Conservation (phyloP, 2,329 filamentous ascomycete species). For the Penicillium brasilianum region DNA sequence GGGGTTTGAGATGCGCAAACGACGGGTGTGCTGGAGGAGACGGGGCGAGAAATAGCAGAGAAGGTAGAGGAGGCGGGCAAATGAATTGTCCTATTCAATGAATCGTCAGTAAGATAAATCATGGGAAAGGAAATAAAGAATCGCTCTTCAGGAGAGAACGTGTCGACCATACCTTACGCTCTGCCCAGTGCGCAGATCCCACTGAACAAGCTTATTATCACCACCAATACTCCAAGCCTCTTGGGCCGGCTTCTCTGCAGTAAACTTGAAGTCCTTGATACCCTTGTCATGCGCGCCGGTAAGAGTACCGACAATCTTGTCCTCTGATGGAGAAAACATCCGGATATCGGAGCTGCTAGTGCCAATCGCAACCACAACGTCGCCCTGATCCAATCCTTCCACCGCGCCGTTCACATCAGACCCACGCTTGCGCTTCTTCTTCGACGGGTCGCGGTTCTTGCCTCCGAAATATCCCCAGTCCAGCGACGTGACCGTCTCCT, state of each 20-base stretch:
- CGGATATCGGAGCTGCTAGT: conserved; percentile 56
- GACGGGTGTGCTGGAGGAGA: conserved; percentile 48
- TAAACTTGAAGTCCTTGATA: conserved; percentile 58
- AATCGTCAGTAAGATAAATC: conserved; percentile 22
- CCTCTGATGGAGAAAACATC: conserved; percentile 56
- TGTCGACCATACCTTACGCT: conserved; percentile 47
- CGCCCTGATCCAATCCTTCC: conserved; percentile 43
- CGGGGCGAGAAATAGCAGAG: conserved; percentile 48
- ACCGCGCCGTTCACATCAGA: conserved; percentile 47
- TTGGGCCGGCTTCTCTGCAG: conserved; percentile 41
- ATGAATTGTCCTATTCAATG: conserved; percentile 46
- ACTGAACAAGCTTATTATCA: conserved; percentile 59
- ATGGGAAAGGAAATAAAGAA: conserved; percentile 10
- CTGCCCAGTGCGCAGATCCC: conserved; percentile 54
- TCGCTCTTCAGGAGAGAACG: background rate
- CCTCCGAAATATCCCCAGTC: conserved; percentile 56
- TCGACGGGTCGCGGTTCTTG: conserved; percentile 46
- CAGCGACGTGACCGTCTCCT: conserved; percentile 54
- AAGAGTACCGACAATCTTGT: conserved; percentile 52
- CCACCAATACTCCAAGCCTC: conserved; percentile 61
- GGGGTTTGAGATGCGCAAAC: conserved; percentile 58
- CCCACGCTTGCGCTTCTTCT: conserved; percentile 58
- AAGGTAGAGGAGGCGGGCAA: conserved; percentile 48
- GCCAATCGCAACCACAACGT: conserved; percentile 56
- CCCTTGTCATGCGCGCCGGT: conserved; percentile 54